Base-by-base conservation (phyloP, 441 rosid species). In the Sinapis alba region DNA sequence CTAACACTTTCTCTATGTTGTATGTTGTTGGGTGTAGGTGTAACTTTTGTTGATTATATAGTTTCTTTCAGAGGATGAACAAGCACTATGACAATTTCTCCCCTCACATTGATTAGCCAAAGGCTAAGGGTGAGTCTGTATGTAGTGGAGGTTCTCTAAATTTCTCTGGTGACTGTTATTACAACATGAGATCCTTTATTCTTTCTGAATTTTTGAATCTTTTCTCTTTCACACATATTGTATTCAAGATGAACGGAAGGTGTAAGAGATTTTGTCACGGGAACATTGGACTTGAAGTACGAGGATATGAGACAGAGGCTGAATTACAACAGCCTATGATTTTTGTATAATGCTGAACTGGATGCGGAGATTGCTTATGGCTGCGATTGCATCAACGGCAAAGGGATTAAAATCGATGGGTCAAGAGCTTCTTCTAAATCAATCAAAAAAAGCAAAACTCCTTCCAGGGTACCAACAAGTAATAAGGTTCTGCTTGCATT, bases 21-120 rank as follows among this genome's bases (percentile, higher is more conserved):
- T 53, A 7, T 36, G 38, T 26, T 32, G 5, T 9, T 8, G 54
- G n/a, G 32, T 28, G 5, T 7, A 32, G 38, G 38, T 28, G 32
- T 28, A 28, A 28, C 6, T 28, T 28, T 28, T 50, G 61, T 32
- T 69, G 38, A 30, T 58, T 71, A 27, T 69, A 27, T 45, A 15
- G n/a, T 62, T 5, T 32, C 11, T 66, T 79, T 9, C 84, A 93
- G 96, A 64, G 79, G 93, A 88, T 41, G 98, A 93, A 78, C 80
- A 74, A 76, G 13, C 10, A 51, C 11, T 0, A 7, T n/a, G 74
- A 26, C 15, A 20, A 0, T 19, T 90, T 87, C 77, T 90, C 96
- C 3, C 94, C 94, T 0, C 92, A 86, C 72, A 64, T 90, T 62
- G 86, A 34, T 34, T 78, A 21, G 65, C 47, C 69, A 1, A 65